Evolutionary conservation across 441 rosid species (phyloP).

Genomic region (Biscutella laevigata): DNA sequence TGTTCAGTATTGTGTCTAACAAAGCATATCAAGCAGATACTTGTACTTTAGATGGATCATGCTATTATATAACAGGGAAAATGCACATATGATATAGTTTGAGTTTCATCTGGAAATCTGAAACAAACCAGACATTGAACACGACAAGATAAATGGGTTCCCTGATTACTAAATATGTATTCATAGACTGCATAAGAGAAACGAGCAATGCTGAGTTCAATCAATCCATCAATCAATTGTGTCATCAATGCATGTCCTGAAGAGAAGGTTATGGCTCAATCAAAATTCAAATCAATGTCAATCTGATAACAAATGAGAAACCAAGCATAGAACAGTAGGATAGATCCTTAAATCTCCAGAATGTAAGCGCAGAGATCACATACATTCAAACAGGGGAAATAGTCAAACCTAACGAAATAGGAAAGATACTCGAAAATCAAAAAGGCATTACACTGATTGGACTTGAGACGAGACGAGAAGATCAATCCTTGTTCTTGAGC

Average conservation of each 20-base stretch:
- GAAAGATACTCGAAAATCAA: neutral
- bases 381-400: neutral
- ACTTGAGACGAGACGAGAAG: constrained; percentile 12
- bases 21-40: constrained; percentile 1
- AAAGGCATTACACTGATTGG: constrained; percentile 2
- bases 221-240: neutral
- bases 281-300: neutral
- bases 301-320: neutral
- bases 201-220: neutral
- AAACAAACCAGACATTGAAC: neutral
- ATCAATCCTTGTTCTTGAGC: constrained; percentile 54
- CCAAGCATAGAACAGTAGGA: neutral
- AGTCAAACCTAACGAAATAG: neutral
- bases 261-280: neutral
- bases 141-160: neutral
- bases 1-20: neutral
- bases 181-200: neutral
- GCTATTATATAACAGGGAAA: neutral
- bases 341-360: constrained; percentile 2
- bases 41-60: constrained; percentile 7
- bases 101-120: neutral
- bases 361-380: neutral
- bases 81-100: neutral
- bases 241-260: neutral
- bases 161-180: neutral